Percentiles rank a stretch among this genome's conserved stretches.
phyloP scores from a whole-genome alignment of 2,329 filamentous ascomycete genomes.

The Cladosporium sp. region DNA sequence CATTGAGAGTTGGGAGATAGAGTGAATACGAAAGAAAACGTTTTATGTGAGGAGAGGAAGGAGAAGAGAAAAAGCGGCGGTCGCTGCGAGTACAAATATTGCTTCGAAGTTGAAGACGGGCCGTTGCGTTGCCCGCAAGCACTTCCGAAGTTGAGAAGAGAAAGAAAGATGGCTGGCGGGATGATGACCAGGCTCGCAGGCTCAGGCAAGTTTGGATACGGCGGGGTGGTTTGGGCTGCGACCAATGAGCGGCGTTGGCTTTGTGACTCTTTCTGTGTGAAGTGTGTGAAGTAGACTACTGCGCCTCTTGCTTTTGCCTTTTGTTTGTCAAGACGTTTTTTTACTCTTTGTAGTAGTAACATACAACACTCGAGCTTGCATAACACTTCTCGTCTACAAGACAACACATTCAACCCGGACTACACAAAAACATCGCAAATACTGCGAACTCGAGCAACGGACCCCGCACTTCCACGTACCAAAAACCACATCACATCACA shows the following conservation, averaged over 20 bases:
- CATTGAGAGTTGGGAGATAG: conserved; percentile 57
- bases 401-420: not conserved
- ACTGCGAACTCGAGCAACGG: conserved; percentile 5
- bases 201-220: not conserved
- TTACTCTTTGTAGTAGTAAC: not conserved
- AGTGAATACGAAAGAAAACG: conserved; percentile 64
- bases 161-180: not conserved
- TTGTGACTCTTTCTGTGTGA: conserved; percentile 16
- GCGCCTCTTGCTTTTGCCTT: not conserved
- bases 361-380: not conserved
- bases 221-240: not conserved
- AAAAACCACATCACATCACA: conserved; percentile 19
- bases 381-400: not conserved
- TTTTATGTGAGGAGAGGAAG: conserved; percentile 44
- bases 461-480: conserved; percentile 16
- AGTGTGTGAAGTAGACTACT: not conserved
- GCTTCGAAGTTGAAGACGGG: conserved; percentile 43
- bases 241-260: conserved; percentile 14
- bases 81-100: conserved; percentile 38
- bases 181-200: not conserved
- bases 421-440: not conserved
- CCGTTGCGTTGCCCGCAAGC: conserved; percentile 4
- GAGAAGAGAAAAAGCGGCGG: conserved; percentile 31
- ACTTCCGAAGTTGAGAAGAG: not conserved
- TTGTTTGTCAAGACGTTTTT: not conserved